Evolutionary conservation across 306 rosid genomes (phyloP).

Genomic region (Medicago arabica): DNA sequence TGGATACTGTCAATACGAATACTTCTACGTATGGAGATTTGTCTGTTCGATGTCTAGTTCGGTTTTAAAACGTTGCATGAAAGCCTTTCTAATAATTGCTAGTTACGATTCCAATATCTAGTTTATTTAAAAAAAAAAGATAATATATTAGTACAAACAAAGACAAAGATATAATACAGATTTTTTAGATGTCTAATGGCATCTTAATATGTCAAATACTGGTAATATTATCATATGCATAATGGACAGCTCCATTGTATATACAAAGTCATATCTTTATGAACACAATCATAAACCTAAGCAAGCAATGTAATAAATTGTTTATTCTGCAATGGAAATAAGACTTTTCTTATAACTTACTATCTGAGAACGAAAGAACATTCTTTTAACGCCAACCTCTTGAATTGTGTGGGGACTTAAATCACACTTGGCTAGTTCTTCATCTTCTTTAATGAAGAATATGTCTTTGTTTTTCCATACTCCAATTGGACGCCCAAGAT

Average conservation of each 20-base stretch:
- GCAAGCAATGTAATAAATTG: neutral
- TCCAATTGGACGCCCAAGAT: neutral
- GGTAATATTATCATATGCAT: neutral
- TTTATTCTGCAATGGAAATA: neutral
- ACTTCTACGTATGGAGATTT: too few species aligned
- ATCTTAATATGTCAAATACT: neutral
- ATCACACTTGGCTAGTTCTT: neutral
- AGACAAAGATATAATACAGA: too few species aligned
- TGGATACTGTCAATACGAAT: too few species aligned
- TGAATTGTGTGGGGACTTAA: neutral
- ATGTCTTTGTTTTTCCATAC: neutral
- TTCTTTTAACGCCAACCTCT: neutral
- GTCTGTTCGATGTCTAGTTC: neutral
- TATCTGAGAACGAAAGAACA: neutral
- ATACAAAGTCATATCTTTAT: neutral
- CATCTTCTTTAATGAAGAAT: neutral
- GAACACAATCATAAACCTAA: neutral
- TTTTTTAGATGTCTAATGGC: neutral
- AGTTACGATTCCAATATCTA: too few species aligned
- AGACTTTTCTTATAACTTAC: neutral
- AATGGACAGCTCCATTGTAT: neutral
- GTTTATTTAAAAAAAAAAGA: too few species aligned
- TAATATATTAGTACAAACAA: too few species aligned
- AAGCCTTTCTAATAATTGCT: too few species aligned
- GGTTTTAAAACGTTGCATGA: too few species aligned